These are phyloP conservation scores for Colletotrichum eleusines DNA, from an alignment of 2,329 filamentous ascomycete species.

Conservation along the genomic window DNA sequence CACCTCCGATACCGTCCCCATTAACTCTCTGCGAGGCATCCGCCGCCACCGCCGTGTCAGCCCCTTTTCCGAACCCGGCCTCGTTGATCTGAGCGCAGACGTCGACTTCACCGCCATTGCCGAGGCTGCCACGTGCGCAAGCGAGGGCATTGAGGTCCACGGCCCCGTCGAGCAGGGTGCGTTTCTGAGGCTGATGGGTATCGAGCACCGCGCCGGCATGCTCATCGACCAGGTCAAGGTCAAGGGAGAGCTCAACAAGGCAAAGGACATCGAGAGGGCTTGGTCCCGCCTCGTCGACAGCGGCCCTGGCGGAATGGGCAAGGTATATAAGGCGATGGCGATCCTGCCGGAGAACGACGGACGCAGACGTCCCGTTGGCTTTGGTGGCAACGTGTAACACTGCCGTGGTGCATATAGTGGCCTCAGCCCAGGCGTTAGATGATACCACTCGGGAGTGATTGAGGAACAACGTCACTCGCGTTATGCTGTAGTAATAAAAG, in stretches of 20 bases:
- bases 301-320: slow-evolving; percentile 89
- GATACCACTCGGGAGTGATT: slow-evolving; percentile 4
- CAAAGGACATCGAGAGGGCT: slow-evolving; percentile 74
- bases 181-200: slow-evolving; percentile 86
- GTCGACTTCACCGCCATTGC: slow-evolving; percentile 93
- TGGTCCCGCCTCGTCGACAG: slow-evolving; percentile 89
- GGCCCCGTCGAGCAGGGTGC: slow-evolving; percentile 88
- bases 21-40: slow-evolving; percentile 93
- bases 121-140: slow-evolving; percentile 81
- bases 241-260: slow-evolving; percentile 62
- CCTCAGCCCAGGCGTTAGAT: neutral
- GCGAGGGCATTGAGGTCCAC: slow-evolving; percentile 87
- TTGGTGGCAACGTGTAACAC: slow-evolving; percentile 78
- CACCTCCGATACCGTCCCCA: slow-evolving; percentile 79
- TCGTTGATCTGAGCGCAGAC: slow-evolving; percentile 90
- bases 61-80: slow-evolving; percentile 82
- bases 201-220: slow-evolving; percentile 79
- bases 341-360: slow-evolving; percentile 86
- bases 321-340: slow-evolving; percentile 92
- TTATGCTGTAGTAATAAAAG: neutral
- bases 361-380: slow-evolving; percentile 84
- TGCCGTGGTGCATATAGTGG: neutral
- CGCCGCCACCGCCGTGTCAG: slow-evolving; percentile 80
- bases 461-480: neutral
- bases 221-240: slow-evolving; percentile 66